phyloP scores from a whole-genome alignment of 169 alveolate species.

The Theileria orientalis region DNA sequence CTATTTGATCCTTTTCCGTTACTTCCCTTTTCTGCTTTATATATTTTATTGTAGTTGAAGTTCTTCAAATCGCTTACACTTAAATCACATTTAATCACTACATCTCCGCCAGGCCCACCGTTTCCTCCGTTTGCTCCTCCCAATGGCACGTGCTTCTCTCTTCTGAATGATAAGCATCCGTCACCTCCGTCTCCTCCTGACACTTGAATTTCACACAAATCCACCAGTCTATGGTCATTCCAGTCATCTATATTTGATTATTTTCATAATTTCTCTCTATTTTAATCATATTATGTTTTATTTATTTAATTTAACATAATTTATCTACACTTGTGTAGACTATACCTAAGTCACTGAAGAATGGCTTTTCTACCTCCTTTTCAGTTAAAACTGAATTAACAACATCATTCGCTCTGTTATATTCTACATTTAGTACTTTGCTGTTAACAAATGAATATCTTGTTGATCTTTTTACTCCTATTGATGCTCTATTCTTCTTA shows the following conservation, averaged over 20 bases:
- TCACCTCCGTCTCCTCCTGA: slow-evolving; percentile 88
- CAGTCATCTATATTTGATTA: slow-evolving; percentile 25
- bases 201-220: slow-evolving; percentile 70
- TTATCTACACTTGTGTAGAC: background rate
- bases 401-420: too few relatives aligned
- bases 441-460: too few relatives aligned
- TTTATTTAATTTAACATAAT: too few relatives aligned
- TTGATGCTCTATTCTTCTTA: too few relatives aligned
- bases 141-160: slow-evolving; percentile 77
- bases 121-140: slow-evolving; percentile 92
- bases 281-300: too few relatives aligned
- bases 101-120: slow-evolving; percentile 93
- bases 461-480: too few relatives aligned
- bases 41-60: slow-evolving; percentile 67
- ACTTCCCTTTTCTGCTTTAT: slow-evolving; percentile 79
- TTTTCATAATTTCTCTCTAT: too few relatives aligned
- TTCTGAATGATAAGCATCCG: slow-evolving; percentile 82
- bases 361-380: too few relatives aligned
- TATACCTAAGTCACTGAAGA: too few relatives aligned
- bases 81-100: slow-evolving; percentile 74
- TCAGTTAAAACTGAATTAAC: too few relatives aligned
- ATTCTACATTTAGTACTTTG: too few relatives aligned
- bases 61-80: slow-evolving; percentile 69
- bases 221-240: slow-evolving; percentile 58
- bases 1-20: slow-evolving; percentile 63